Base-by-base conservation (phyloP, 805 yeast species). In the Limtongozyma cylindracea region DNA sequence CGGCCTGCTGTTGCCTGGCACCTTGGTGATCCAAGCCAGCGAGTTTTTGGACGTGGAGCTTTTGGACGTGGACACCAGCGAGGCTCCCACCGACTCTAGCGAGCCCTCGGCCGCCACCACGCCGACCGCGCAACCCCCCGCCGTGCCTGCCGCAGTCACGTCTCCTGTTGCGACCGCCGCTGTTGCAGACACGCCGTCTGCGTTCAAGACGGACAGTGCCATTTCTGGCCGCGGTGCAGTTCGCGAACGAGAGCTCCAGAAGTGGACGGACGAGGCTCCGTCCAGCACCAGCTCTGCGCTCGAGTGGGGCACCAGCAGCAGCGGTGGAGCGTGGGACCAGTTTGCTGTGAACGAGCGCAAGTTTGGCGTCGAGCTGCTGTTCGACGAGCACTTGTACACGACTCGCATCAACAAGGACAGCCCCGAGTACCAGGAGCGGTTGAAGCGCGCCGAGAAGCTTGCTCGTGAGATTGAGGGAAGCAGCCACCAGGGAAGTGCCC, bases 271-370 rank as follows among this genome's bases (percentile, higher is more conserved):
- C 4, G 91, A 72, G 23, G 61, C 23, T 7, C 29, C 27, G 11
- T 55, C 49, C 9, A 35, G 40, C 9, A 30, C 29, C 3, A 27
- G 46, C 19, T 20, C 41, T 0, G 40, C 61, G 13, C 61, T 54
- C 10, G 60, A 53, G 17, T 9, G 4, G n/a, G 18, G 18, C 11
- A 19, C 28, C 7, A 18, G 24, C 3, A 33, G 33, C 6, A 28
- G 29, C 12, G 17, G 9, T 15, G 47, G 43, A 10, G 37, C 39
- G 7, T 88, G 96, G 96, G 94, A 88, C 46, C 98, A 88, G 49
- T 88, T 88, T 45, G 72, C 74, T 24, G 84, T 65, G n/a, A 88
- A 88, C 43, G 72, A 76, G 40, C 59, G 65, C 26, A 71, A 74
- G 45, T 88, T 88, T 42, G 95, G 95, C 18, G 70, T 88, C 21